Evolutionary conservation across 352 stramenopile genomes (phyloP).

Genomic region (Phytophthora tentaculata): DNA sequence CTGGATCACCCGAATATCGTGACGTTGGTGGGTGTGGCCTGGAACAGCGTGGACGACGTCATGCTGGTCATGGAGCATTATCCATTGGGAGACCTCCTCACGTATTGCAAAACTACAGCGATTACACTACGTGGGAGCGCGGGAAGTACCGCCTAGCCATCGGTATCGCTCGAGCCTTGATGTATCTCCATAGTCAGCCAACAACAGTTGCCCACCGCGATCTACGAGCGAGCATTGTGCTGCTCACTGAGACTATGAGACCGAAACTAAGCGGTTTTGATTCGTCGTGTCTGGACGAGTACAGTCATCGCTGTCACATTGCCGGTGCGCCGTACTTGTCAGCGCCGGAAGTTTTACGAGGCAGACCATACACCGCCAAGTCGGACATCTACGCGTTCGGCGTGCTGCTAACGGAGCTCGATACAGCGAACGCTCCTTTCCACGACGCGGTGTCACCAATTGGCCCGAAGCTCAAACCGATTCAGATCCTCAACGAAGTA

Average conservation of each 20-base stretch:
- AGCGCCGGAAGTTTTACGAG: slow-evolving; percentile 43
- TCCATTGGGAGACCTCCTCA: slow-evolving; percentile 27
- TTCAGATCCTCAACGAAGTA: slow-evolving; percentile 51
- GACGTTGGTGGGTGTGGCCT: slow-evolving; percentile 47
- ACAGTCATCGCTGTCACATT: slow-evolving; percentile 22
- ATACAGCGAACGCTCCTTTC: slow-evolving; percentile 33
- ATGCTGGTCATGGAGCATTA: slow-evolving; percentile 43
- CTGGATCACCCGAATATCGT: slow-evolving; percentile 50
- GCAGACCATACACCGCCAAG: slow-evolving; percentile 29
- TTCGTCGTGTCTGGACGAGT: slow-evolving; percentile 33
- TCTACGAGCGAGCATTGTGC: slow-evolving; percentile 42
- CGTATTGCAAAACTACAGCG: slow-evolving; percentile 22
- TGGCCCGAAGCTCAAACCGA: slow-evolving; percentile 42
- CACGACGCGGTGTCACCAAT: slow-evolving; percentile 32
- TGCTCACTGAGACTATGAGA: slow-evolving; percentile 32
- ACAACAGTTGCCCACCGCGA: slow-evolving; percentile 55
- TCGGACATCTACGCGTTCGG: slow-evolving; percentile 50
- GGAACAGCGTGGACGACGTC: slow-evolving; percentile 48
- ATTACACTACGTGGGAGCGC: slow-evolving; percentile 25
- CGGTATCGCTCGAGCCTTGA: slow-evolving; percentile 38
- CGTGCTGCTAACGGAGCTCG: slow-evolving; percentile 48
- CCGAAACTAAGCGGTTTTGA: slow-evolving; percentile 55
- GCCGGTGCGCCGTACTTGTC: slow-evolving; percentile 37
- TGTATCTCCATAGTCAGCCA: slow-evolving; percentile 42
- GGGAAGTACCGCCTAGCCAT: slow-evolving; percentile 40